Evolutionary conservation across 1,284 basidiomycete species (phyloP).

Genomic region (Flammula alnicola): DNA sequence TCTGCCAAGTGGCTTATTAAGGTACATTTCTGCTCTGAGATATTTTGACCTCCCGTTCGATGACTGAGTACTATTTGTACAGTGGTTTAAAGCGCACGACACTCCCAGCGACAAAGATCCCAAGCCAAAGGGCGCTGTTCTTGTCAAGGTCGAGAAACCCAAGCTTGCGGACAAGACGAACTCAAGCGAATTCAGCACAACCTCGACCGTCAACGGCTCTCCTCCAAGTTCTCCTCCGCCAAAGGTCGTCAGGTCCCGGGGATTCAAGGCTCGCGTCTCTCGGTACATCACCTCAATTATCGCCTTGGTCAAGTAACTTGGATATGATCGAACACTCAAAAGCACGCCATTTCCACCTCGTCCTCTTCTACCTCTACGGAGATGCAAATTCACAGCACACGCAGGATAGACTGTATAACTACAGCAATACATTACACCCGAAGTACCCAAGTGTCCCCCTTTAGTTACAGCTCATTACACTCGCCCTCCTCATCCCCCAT

Average conservation of each 20-base stretch:
- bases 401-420: conserved; percentile 3
- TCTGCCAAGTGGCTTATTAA: conserved; percentile 61
- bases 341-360: neutral
- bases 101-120: conserved; percentile 21
- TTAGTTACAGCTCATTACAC: neutral
- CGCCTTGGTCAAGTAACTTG: conserved; percentile 27
- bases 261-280: conserved; percentile 28
- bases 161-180: conserved; percentile 27
- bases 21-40: no score
- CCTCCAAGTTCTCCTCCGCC: conserved; percentile 14
- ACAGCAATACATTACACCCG: neutral
- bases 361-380: no score
- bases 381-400: neutral
- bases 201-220: conserved; percentile 24
- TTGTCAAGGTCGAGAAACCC: conserved; percentile 7
- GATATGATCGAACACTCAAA: neutral
- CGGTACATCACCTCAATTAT: conserved; percentile 29
- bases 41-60: no score
- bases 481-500: neutral
- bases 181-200: conserved; percentile 26
- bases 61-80: neutral
- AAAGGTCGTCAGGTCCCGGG: conserved; percentile 15
- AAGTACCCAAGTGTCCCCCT: neutral
- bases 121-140: conserved; percentile 7
- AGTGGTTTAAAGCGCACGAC: conserved; percentile 40